A percentile compares a stretch with the other conserved stretches of the same genome.
phyloP scores from a whole-genome alignment of 176 grass and related monocot species.

The Leersia perrieri region DNA sequence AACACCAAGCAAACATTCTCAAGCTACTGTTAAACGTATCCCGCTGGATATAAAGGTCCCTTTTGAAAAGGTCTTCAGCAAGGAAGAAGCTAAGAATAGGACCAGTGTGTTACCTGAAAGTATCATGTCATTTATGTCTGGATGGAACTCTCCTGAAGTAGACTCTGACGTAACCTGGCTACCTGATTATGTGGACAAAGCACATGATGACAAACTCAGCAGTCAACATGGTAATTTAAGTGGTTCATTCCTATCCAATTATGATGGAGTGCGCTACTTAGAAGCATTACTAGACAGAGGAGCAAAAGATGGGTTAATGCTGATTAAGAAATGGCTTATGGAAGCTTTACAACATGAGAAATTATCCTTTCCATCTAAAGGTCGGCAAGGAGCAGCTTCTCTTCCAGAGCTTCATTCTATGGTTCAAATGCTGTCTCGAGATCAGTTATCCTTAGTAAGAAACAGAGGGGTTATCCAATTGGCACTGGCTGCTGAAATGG shows the following conservation, averaged over 20 bases:
- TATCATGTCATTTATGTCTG: constrained; percentile 74
- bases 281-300: constrained; percentile 84
- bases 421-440: constrained; percentile 60
- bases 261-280: constrained; percentile 60
- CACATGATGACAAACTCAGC: constrained; percentile 31
- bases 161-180: constrained; percentile 41
- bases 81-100: constrained; percentile 50
- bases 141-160: constrained; percentile 68
- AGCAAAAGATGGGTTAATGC: constrained; percentile 70
- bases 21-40: constrained; percentile 43
- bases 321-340: constrained; percentile 91
- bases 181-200: constrained; percentile 44
- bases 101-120: constrained; percentile 50
- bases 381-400: constrained; percentile 44
- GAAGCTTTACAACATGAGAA: constrained; percentile 78
- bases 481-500: constrained; percentile 71
- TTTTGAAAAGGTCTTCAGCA: constrained; percentile 56
- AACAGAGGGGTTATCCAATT: constrained; percentile 77
- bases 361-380: constrained; percentile 57
- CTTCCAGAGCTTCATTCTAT: constrained; percentile 66
- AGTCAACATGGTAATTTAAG: constrained; percentile 40
- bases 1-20: constrained; percentile 37
- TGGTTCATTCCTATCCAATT: constrained; percentile 78
- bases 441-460: constrained; percentile 68
- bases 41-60: constrained; percentile 80